Evolutionary conservation across 2,329 filamentous ascomycete genomes (phyloP), one percentile per base, ranked within the genome.

Genomic region (Cytospora chrysosperma): DNA sequence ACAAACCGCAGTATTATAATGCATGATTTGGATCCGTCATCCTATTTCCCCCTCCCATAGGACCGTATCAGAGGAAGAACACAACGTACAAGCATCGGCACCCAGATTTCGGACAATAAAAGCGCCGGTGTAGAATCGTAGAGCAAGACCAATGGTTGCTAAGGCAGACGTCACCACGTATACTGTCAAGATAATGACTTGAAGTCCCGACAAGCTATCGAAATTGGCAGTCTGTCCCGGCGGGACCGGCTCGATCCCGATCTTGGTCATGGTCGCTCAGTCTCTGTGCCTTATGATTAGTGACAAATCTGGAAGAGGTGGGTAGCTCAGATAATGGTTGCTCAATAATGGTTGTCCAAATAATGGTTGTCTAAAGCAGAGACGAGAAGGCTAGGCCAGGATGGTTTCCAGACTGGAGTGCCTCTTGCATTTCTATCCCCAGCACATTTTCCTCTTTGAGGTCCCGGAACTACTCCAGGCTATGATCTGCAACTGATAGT

Each of bases 61-160:
- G 4, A 19, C 1, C n/a, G 17, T 19, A 10, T 12, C 24, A n/a
- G 17, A 27, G 5, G n/a, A 28, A 27, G 19, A 21, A 5, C 6
- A 13, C 26, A n/a, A 61, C 64, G 40, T 60, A 66, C 64, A 64
- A 24, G 64, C 64, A 61, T 66, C 64, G 15, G 60, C 28, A 8
- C 62, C 62, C 8, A 66, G 57, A 1, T 59, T 64, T 28, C 62
- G 61, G 24, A 58, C 56, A 27, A 66, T 58, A 30, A 37, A 40
- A 21, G 54, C 58, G 7, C 61, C 61, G 1, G 64, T 66, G 7
- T 66, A 66, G 7, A 66, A 56, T 1, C 64, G 58, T 9, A 66
- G 21, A 2, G 58, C 24, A 21, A 66, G 57, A 3, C 58, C 58
- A 9, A 61, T 7, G 3, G 64, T 66, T 10, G 64, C 58, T n/a